phyloP scores from a whole-genome alignment of 1,284 basidiomycete genomes.

The Puccinia horiana region DNA sequence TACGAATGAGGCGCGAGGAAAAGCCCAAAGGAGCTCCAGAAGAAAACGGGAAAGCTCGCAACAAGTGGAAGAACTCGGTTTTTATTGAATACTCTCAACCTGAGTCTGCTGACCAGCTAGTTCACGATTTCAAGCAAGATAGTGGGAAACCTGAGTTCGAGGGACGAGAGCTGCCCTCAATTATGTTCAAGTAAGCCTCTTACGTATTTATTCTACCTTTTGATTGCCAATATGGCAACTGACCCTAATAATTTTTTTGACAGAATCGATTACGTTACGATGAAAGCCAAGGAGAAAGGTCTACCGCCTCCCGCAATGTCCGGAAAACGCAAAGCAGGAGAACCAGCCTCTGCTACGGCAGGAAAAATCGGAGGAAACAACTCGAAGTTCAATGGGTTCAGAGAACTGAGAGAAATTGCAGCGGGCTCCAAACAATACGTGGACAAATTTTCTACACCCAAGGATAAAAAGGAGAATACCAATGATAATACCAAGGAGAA shows the following conservation, averaged over 20 bases:
- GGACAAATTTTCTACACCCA: background rate
- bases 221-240: background rate
- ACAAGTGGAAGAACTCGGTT: slow-evolving; percentile 48
- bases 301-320: slow-evolving; percentile 35
- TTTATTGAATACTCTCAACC: slow-evolving; percentile 42
- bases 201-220: background rate
- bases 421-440: slow-evolving; percentile 27
- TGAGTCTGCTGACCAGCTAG: slow-evolving; percentile 36
- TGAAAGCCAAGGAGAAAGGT: slow-evolving; percentile 49
- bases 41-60: background rate
- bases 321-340: slow-evolving; percentile 27
- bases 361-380: slow-evolving; percentile 28
- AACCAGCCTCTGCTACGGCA: background rate
- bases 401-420: slow-evolving; percentile 26
- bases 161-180: slow-evolving; percentile 31
- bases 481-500: background rate
- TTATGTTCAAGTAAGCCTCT: slow-evolving; percentile 48
- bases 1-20: slow-evolving; percentile 46
- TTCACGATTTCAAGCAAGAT: slow-evolving; percentile 38
- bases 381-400: slow-evolving; percentile 46
- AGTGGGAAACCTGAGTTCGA: slow-evolving; percentile 30
- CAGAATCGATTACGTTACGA: slow-evolving; percentile 49
- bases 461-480: background rate
- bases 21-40: background rate
- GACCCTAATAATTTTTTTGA: background rate